Base-by-base conservation (phyloP, 1,284 basidiomycete species). In the Athelia sp. region DNA sequence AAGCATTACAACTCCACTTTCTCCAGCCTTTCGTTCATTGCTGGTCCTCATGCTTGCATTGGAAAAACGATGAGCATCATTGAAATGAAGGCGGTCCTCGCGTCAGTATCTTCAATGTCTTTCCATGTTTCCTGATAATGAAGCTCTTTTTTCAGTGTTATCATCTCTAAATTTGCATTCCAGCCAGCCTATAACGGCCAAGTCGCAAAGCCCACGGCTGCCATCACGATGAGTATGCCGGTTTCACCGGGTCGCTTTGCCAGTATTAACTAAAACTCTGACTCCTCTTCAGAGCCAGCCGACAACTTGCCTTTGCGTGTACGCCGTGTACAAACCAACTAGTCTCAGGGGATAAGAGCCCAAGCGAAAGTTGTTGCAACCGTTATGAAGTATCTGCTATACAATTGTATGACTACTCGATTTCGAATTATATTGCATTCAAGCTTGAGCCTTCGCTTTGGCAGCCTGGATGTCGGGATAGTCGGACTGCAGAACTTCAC, bases 11-110 rank as follows among this genome's bases (percentile, higher is more conserved):
- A 54, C 42, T 42, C 56, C n/a, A 52, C 48, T 2, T 54, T 50
- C 44, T 53, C 49, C 1, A 31, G 55, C 1, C 45, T 61, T 26
- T 53, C 56, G 4, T 62, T 62, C 52, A 54, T 59, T 43, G 49
- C 55, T 3, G 60, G 60, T 26, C 60, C 59, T 17, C 59, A 62
- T 45, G 56, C 52, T n/a, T 62, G 60, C 51, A 62, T 62, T n/a
- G 58, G 58, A 8, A 56, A 50, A 48, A 61, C 62, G 13, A 64
- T 64, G 62, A 55, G 58, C 2, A 58, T 64, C 43, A 54, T 58
- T 36, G 62, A 64, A 50, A 64, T 63, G 62, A 64, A 62, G 50
- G 61, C 62, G 17, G 55, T 62, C 21, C 29, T 62, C 9, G 52
- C 56, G 56, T 58, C 45, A 29, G 53, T 53, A 15, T 8, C 14